Base-by-base conservation (phyloP, 1,284 basidiomycete genomes). In the Tremellales sp. region DNA sequence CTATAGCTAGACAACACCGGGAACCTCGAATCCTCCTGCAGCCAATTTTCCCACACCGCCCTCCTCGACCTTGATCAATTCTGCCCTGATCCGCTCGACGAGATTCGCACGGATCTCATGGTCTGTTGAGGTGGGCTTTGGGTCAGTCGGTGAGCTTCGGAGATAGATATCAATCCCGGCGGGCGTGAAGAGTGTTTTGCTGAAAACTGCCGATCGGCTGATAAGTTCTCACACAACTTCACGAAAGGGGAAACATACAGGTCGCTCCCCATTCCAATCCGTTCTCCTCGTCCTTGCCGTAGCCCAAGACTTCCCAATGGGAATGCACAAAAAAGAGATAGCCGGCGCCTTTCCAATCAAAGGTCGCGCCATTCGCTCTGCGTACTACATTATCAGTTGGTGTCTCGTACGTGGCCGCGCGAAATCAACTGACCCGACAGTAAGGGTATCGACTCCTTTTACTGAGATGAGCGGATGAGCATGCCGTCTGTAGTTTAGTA, bases 101-200 rank as follows among this genome's bases (percentile, higher is more conserved):
- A 65, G 38, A 3, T 40, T 48, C 14, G 47, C 24, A 4, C 57
- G 47, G 22, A 22, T 10, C 7, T 44, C 46, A 4, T 31, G 28
- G 24, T 48, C 47, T 8, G 40, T 24, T 16, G 43, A 27, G 3
- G 32, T 43, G 12, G 48, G 31, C 3, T 29, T 36, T 10, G 48
- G 26, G 13, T 41, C 13, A 9, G 47, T 31, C 19, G 54, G 39
- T 10, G 46, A 47, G 1, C 47, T 29, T 10, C 76, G 66, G 28
- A 75, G 57, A 51, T 78, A 77, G 29, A 80, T 67, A 54, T 80
- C 78, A 27, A 79, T 60, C 2, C 78, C 78, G 18, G 73, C 72
- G 7, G 78, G 77, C 3, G 78, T 79, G 66, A 80, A 79, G 28
- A 79, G 58, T 19, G 78, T 78, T 61, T 74, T 75, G 38, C 74